Percentiles rank a stretch among this genome's conserved stretches.
Conservation (phyloP, 148 eudicot species). For the Fallopia convolvulus region DNA sequence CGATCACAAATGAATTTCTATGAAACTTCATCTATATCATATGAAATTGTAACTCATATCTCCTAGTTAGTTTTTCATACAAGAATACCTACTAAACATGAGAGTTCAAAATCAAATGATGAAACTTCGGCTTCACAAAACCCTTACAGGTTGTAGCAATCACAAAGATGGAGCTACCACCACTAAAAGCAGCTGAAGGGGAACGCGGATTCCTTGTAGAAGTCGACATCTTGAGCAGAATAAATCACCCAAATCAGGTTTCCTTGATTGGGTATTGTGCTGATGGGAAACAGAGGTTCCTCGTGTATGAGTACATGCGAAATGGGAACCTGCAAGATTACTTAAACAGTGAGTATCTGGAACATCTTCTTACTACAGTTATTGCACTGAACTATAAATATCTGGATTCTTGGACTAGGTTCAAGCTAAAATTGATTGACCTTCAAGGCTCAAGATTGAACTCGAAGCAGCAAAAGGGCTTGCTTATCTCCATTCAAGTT, state of each 20-base stretch:
- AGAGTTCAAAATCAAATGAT: background rate
- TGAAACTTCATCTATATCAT: background rate
- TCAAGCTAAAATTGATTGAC: slow-evolving; percentile 80
- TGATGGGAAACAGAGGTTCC: slow-evolving; percentile 75
- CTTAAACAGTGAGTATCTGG: slow-evolving; percentile 48
- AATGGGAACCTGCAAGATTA: slow-evolving; percentile 90
- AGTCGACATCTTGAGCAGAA: slow-evolving; percentile 87
- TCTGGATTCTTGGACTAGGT: slow-evolving; percentile 31
- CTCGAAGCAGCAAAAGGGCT: slow-evolving; percentile 95
- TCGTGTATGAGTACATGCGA: slow-evolving; percentile 84
- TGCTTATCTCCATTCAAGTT: slow-evolving; percentile 85
- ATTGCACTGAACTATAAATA: slow-evolving; percentile 10
- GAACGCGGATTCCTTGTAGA: slow-evolving; percentile 91
- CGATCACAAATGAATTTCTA: background rate
- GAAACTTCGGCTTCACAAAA: slow-evolving; percentile 9
- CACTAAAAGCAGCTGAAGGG: slow-evolving; percentile 72
- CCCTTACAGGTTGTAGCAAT: slow-evolving; percentile 78
- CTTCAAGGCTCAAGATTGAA: slow-evolving; percentile 84
- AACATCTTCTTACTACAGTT: background rate
- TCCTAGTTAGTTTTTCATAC: background rate
- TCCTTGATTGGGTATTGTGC: slow-evolving; percentile 88
- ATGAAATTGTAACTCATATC: background rate
- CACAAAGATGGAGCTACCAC: slow-evolving; percentile 92
- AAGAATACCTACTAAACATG: background rate
- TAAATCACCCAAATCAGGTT: slow-evolving; percentile 88